Conservation (phyloP, 768 basidiomycete genomes). For the Russula lepida region DNA sequence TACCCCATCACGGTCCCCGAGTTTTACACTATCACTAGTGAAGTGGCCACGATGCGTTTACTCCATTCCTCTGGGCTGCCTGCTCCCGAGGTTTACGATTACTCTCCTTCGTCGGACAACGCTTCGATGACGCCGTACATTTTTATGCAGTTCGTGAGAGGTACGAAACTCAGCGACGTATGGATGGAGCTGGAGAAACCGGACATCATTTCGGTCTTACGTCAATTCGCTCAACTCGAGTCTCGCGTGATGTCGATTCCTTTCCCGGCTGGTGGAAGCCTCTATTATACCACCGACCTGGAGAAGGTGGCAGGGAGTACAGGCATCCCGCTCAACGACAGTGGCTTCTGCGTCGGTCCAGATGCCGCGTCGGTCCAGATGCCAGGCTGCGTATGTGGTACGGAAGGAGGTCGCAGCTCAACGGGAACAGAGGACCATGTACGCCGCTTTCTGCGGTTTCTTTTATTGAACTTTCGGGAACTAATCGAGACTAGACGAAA, state of each 20-base stretch:
- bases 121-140: no score
- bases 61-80: constrained; percentile 27
- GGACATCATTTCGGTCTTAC: neutral
- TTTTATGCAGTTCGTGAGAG: no score
- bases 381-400: constrained; percentile 37
- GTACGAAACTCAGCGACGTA: no score
- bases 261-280: constrained; percentile 45
- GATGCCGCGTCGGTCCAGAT: constrained; percentile 34
- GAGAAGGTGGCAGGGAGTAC: constrained; percentile 31
- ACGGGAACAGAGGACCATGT: constrained; percentile 46
- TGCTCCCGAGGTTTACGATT: constrained; percentile 22
- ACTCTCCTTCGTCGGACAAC: neutral
- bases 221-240: constrained; percentile 36
- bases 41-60: constrained; percentile 27
- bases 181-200: no score
- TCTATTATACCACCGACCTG: constrained; percentile 41
- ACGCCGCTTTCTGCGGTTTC: constrained; percentile 31
- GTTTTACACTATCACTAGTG: constrained; percentile 26
- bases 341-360: no score
- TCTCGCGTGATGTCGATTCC: constrained; percentile 34
- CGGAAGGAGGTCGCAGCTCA: constrained; percentile 41
- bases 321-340: constrained; percentile 29
- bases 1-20: constrained; percentile 20
- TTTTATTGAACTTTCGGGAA: constrained; percentile 26
- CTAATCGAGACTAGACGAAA: constrained; percentile 36